Conservation (phyloP, 768 basidiomycete genomes). For the Cyclocybe aegerita region DNA sequence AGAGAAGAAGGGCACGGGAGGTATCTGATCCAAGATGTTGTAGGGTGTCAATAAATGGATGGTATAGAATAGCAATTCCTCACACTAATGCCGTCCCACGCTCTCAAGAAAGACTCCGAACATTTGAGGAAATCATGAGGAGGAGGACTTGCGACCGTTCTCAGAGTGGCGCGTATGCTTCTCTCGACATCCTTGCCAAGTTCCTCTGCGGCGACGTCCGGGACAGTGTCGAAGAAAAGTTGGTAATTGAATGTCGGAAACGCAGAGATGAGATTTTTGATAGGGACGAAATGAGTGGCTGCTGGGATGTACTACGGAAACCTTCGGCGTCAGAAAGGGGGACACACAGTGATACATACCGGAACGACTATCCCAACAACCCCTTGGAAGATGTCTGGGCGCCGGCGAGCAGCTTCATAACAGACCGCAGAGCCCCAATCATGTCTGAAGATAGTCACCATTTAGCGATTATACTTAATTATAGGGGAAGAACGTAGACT, state of each 20-base stretch:
- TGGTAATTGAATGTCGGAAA: conserved; percentile 64
- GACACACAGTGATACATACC: conserved; percentile 32
- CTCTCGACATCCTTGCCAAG: conserved; percentile 56
- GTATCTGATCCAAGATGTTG: conserved; percentile 39
- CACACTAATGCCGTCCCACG: conserved; percentile 47
- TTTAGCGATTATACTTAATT: not conserved
- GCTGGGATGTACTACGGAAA: conserved; percentile 57
- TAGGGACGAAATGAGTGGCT: conserved; percentile 45
- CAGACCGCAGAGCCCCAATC: conserved; percentile 75
- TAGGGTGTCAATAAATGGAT: not conserved
- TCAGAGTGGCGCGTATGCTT: conserved; percentile 54
- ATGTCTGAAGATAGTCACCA: conserved; percentile 41
- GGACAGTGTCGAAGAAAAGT: conserved; percentile 55
- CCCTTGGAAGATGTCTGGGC: conserved; percentile 62
- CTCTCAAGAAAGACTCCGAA: conserved; percentile 47
- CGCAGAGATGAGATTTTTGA: conserved; percentile 33
- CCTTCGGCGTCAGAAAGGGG: not conserved
- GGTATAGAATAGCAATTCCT: conserved; percentile 20
- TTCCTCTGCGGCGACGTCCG: conserved; percentile 48
- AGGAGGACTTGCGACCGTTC: conserved; percentile 53
- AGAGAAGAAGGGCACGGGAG: conserved; percentile 60
- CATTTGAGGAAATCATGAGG: conserved; percentile 55
- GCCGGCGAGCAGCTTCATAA: conserved; percentile 65
- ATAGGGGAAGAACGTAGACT: conserved; percentile 8
- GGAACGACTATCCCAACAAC: conserved; percentile 62